phyloP scores from a whole-genome alignment of 805 yeast species.

The Yamadazyma olivae region DNA sequence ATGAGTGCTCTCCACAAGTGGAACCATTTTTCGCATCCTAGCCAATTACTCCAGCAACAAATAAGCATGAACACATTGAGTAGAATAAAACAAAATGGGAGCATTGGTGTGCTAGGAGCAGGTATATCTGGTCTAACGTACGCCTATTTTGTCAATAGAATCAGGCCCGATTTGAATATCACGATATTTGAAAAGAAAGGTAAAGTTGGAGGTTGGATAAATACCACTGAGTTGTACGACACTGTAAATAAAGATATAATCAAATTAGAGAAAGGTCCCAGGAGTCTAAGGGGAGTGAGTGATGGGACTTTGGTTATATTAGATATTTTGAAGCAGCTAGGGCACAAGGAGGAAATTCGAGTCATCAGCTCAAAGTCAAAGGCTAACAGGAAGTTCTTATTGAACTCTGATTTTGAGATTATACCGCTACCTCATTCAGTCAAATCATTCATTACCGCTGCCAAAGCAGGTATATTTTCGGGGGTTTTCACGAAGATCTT shows the following conservation, averaged over 20 bases:
- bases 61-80: too few species aligned
- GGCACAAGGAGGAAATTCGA: constrained; percentile 46
- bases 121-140: constrained; percentile 86
- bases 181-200: constrained; percentile 55
- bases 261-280: constrained; percentile 80
- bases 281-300: constrained; percentile 82
- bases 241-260: constrained; percentile 19
- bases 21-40: too few species aligned
- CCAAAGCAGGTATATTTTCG: constrained; percentile 39
- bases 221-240: constrained; percentile 39
- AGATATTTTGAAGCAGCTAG: constrained; percentile 54
- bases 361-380: constrained; percentile 56
- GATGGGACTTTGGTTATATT: constrained; percentile 71
- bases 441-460: constrained; percentile 21
- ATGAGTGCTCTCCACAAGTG: too few species aligned
- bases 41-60: too few species aligned
- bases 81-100: constrained; percentile 20
- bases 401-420: constrained; percentile 45
- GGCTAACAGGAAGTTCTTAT: constrained; percentile 71
- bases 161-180: constrained; percentile 76
- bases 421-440: constrained; percentile 52
- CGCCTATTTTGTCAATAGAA: constrained; percentile 60
- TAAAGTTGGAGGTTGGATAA: constrained; percentile 79
- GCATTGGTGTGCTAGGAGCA: constrained; percentile 76
- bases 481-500: constrained; percentile 44